Base-by-base conservation (phyloP, 2,329 filamentous ascomycete species). In the Neofusicoccum parvum region DNA sequence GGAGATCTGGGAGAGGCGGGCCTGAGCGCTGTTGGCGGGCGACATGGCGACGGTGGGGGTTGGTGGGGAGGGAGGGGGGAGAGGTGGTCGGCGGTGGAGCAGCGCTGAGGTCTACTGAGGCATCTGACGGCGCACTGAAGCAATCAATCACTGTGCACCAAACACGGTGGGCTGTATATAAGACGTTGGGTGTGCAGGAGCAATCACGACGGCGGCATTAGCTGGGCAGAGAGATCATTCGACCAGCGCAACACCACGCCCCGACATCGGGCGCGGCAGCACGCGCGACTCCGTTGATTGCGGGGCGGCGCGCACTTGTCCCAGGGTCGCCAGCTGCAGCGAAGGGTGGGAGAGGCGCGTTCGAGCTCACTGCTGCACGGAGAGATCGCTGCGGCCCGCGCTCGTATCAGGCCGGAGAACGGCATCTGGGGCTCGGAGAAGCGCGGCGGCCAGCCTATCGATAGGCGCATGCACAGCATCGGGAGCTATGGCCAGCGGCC, bases 381-480 rank as follows among this genome's bases (percentile, higher is more conserved):
- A 43, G 60, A 15, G 39, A 46, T 54, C 37, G 34, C 60, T 54
- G 60, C 60, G 49, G 60, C 37, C 60, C 60, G 49, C 60, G 7
- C 49, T 54, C 60, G 60, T 64, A 64, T 64, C 60, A 64, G 32
- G 27, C 60, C 60, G 60, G 60, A 46, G 12, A 64, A 54, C 60
- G 49, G 48, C 60, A 53, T 12, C 2, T 37, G 48, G 41, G 59
- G 60, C n/a, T 64, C 60, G 60, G 60, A 64, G 60, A 54, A 64
- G 49, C 27, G 60, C 60, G 60, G 36, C n/a, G 12, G 27, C 5
- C 15, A 14, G 60, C 60, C 39, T 54, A 53, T 64, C 60, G 60
- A 64, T 64, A 63, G 37, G 3, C 27, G 27, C 27, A 32, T 32
- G 27, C 27, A 37, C 4, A 20, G 32, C 7, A 9, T 20, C 14